A percentile compares a stretch with the other conserved stretches of the same genome.
Evolutionary conservation across 78 protist species (phyloP).

Genomic region (slime mould (Dictyostelium discoideum)): dicty_2.7 NC_007089.4:3277501-3278000

Average conservation of each 20-base stretch:
- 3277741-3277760: neutral
- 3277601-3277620: constrained; percentile 47
- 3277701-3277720: neutral
- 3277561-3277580: constrained; percentile 6
- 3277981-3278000: too few species aligned
- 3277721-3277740: constrained; percentile 6
- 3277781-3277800: neutral
- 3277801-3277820: neutral
- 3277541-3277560: constrained; percentile 10
- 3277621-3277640: constrained; percentile 83
- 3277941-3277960: too few species aligned
- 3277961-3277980: too few species aligned
- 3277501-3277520: neutral
- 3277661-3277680: constrained; percentile 70
- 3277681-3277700: neutral
- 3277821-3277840: neutral
- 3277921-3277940: too few species aligned
- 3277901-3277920: too few species aligned
- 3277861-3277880: too few species aligned
- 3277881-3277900: too few species aligned
- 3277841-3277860: neutral
- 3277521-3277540: constrained; percentile 7
- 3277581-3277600: neutral
- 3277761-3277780: neutral
- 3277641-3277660: constrained; percentile 94